Conservation (phyloP, 306 rosid species). For the Gastrolobium villosum region DNA sequence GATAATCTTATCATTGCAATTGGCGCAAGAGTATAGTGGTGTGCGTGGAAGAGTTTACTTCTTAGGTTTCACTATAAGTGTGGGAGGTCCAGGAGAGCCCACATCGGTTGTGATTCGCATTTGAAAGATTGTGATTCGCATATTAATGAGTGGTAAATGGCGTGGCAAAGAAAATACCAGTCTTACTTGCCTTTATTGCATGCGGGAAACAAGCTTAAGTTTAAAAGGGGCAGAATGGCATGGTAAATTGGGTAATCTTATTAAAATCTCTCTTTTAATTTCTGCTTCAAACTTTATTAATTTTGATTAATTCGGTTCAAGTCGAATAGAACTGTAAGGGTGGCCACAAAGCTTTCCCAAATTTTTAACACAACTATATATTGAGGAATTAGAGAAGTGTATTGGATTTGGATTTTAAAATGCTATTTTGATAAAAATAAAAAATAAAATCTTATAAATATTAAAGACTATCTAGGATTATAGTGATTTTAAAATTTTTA, state of each 20-base stretch:
- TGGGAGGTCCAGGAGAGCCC: slow-evolving; percentile 29
- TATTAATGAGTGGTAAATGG: slow-evolving; percentile 35
- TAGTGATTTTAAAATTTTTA: no score
- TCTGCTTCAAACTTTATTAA: no score
- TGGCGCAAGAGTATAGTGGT: not conserved
- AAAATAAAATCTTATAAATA: no score
- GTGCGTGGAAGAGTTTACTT: slow-evolving; percentile 31
- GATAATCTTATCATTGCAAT: slow-evolving; percentile 14
- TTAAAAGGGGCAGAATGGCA: slow-evolving; percentile 20
- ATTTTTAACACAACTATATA: no score
- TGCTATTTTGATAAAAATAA: no score
- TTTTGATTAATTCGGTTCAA: no score
- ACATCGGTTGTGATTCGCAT: slow-evolving; percentile 10
- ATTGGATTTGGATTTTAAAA: no score
- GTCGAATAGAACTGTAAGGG: no score
- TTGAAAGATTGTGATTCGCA: slow-evolving; percentile 44
- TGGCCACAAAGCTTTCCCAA: no score
- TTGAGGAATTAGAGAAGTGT: no score
- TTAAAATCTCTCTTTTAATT: not conserved
- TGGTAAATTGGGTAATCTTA: slow-evolving; percentile 1
- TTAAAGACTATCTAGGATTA: no score
- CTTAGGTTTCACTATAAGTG: slow-evolving; percentile 23
- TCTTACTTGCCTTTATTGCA: slow-evolving; percentile 24
- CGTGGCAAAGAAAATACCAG: not conserved
- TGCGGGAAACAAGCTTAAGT: slow-evolving; percentile 13